A percentile compares a stretch with the other conserved stretches of the same genome.
Conservation (phyloP, 2,329 filamentous ascomycete genomes). For the Clarireedia sp. region DNA sequence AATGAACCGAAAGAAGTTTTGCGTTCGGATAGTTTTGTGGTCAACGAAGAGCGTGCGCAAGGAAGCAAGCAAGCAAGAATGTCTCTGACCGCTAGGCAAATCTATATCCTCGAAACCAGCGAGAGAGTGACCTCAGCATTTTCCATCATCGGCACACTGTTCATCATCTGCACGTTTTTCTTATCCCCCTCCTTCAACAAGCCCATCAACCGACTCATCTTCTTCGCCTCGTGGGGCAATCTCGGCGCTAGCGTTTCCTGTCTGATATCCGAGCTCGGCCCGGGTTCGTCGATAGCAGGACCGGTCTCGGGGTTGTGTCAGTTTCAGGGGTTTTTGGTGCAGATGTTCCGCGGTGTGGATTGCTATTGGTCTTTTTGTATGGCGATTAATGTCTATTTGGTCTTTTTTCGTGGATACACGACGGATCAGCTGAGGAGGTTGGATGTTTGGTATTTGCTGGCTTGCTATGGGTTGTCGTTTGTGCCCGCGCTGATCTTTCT, state of each 20-base stretch:
- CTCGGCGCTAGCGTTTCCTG: conserved; percentile 47
- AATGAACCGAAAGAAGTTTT: no score
- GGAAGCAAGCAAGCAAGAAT: background rate
- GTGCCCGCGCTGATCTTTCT: conserved; percentile 44
- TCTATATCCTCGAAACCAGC: background rate
- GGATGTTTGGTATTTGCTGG: conserved; percentile 45
- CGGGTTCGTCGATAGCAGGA: background rate
- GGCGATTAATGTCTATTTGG: conserved; percentile 52
- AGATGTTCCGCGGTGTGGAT: conserved; percentile 57
- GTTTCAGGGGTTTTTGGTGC: conserved; percentile 70
- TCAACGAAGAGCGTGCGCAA: no score
- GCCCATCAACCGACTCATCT: conserved; percentile 51
- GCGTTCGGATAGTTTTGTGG: no score
- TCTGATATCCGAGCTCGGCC: conserved; percentile 42
- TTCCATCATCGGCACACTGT: conserved; percentile 43
- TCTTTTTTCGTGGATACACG: conserved; percentile 46
- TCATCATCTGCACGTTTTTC: conserved; percentile 46
- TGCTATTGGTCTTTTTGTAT: conserved; percentile 48
- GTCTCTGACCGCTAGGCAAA: conserved; percentile 9
- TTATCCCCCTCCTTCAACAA: conserved; percentile 43
- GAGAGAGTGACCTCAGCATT: conserved; percentile 37
- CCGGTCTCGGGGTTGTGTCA: conserved; percentile 39
- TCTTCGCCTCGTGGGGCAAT: conserved; percentile 51
- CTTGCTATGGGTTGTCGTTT: conserved; percentile 47
- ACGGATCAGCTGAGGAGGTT: conserved; percentile 39